Evolutionary conservation across 129 eudicot genomes (phyloP), one percentile per base, ranked within the genome.

Genomic region (Heracleum sosnowskyi): DNA sequence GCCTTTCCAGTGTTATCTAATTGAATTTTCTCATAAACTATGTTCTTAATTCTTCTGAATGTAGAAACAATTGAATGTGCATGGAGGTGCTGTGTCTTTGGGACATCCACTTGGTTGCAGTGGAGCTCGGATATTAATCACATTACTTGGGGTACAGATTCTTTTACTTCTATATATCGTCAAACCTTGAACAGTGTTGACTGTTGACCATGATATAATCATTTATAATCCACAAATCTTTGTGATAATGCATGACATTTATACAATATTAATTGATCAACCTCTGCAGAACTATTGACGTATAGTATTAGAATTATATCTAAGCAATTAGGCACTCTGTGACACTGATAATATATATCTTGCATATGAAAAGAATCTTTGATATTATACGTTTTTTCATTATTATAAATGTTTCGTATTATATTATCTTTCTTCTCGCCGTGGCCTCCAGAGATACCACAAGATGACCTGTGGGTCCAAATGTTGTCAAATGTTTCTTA

Each of bases 31-130:
- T 51, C 39, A 5, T n/a, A 41, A 9, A 26, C 26, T 36, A 17
- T 41, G 68, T 47, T 69, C 11, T 55, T 10, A 7, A 17, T 37
- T 81, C 17, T 45, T 78, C 28, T 51, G 64, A 22, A 84, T 79
- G 39, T 78, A 93, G 98, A 91, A 83, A 62, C 83, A 88, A 79
- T 77, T 95, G 37, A 95, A 95, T 64, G 89, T 81, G 39, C 99
- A 95, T 77, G 99, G 99, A 63, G 99, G 99, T 81, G 97, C 94
- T 47, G 99, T 95, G 60, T 95, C 97, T 68, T 83, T 95, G 82
- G 99, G 99, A 37, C 99, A 95, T 85, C 99, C 99, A 11, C 77
- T 95, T 74, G 99, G 99, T 35, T 95, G 99, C 82, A 91, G 99
- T 82, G 99, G 99, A 76, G 99, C 99, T 73, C 91, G 99, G 26